phyloP scores from a whole-genome alignment of 805 yeast genomes.

The Maudiozyma serrabonitensis region DNA sequence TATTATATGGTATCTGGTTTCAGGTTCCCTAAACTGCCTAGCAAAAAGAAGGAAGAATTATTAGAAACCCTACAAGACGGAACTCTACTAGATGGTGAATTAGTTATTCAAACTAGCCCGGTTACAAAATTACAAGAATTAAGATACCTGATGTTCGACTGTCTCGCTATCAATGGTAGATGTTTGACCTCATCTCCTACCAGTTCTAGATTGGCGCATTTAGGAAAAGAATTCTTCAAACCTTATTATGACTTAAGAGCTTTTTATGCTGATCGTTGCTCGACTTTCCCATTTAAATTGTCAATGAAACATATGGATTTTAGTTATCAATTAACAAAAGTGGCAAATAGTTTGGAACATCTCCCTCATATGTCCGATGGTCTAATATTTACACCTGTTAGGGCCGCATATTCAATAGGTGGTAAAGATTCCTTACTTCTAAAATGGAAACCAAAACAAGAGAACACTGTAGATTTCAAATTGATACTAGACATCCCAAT shows the following conservation, averaged over 20 bases:
- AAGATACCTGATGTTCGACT: constrained; percentile 83
- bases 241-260: constrained; percentile 71
- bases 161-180: constrained; percentile 73
- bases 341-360: constrained; percentile 58
- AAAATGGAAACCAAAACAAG: constrained; percentile 97
- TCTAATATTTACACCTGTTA: constrained; percentile 83
- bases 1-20: constrained; percentile 73
- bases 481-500: constrained; percentile 37
- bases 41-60: constrained; percentile 24
- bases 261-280: constrained; percentile 62
- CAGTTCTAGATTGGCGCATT: constrained; percentile 77
- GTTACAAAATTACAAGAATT: constrained; percentile 49
- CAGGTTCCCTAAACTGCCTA: constrained; percentile 61
- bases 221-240: constrained; percentile 66
- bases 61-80: constrained; percentile 63
- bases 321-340: constrained; percentile 66
- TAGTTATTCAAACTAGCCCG: constrained; percentile 60
- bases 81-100: constrained; percentile 87
- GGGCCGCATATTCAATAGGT: constrained; percentile 77
- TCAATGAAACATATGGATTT: constrained; percentile 83
- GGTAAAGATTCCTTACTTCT: constrained; percentile 70
- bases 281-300: constrained; percentile 73
- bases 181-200: constrained; percentile 60
- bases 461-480: constrained; percentile 86
- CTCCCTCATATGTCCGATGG: constrained; percentile 91